Evolutionary conservation across 495 filamentous ascomycete species (phyloP).

Genomic region (Clavariopsis aquatica): DNA sequence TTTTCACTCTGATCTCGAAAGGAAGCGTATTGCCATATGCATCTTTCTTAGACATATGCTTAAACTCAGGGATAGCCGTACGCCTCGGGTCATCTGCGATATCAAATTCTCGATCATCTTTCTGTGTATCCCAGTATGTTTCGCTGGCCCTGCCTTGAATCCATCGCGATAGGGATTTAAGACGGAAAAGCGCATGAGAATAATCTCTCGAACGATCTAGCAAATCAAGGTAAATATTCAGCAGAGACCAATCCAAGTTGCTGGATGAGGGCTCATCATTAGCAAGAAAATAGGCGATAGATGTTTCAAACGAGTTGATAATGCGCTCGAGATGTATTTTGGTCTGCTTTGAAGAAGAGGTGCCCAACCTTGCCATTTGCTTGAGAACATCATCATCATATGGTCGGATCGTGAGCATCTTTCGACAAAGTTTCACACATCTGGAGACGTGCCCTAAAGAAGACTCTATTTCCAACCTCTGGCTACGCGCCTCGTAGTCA

Average conservation of each 20-base stretch:
- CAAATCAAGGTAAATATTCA: conserved; percentile 82
- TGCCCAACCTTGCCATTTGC: conserved; percentile 30
- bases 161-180: conserved; percentile 77
- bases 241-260: conserved; percentile 75
- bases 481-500: conserved; percentile 60
- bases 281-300: conserved; percentile 57
- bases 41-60: conserved; percentile 26
- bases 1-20: conserved; percentile 75
- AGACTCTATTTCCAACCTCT: conserved; percentile 40
- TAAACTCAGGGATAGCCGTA: conserved; percentile 57
- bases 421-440: conserved; percentile 26
- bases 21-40: conserved; percentile 76
- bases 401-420: conserved; percentile 29
- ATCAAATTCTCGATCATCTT: conserved; percentile 95
- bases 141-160: conserved; percentile 74
- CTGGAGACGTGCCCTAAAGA: conserved; percentile 20
- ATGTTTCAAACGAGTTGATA: conserved; percentile 45
- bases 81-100: conserved; percentile 66
- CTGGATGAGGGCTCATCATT: conserved; percentile 52
- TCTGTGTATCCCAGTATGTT: conserved; percentile 73
- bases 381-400: conserved; percentile 23
- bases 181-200: conserved; percentile 62
- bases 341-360: conserved; percentile 15
- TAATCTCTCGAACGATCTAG: conserved; percentile 63
- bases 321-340: conserved; percentile 22